Percentiles rank a stretch among this genome's conserved stretches.
These are phyloP conservation scores for Rhodotorula sp. DNA, from an alignment of 1,284 basidiomycete genomes.

Conservation along the genomic window DNA sequence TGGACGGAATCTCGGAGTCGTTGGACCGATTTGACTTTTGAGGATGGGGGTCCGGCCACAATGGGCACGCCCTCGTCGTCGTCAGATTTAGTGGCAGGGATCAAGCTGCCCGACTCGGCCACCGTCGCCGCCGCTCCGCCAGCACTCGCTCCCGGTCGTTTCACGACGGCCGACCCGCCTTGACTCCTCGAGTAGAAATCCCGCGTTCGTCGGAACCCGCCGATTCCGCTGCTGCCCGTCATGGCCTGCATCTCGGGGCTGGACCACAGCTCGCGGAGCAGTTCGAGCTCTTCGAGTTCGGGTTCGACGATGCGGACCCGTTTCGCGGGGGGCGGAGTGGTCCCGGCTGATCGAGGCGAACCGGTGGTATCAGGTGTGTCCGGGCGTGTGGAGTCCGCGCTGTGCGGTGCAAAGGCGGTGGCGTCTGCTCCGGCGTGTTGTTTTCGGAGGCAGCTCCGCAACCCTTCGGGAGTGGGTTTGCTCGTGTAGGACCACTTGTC, in stretches of 20 bases:
- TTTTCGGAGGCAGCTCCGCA: constrained; percentile 15
- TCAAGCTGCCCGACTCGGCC: not conserved
- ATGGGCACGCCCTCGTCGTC: not conserved
- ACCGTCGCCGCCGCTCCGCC: not conserved
- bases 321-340: not conserved
- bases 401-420: not conserved
- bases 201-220: constrained; percentile 26
- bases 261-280: constrained; percentile 17
- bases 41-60: not conserved
- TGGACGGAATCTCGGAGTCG: not conserved
- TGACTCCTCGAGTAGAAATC: constrained; percentile 23
- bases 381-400: too few relatives aligned
- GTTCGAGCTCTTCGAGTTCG: constrained; percentile 18
- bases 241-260: constrained; percentile 17
- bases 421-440: not conserved
- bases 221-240: constrained; percentile 22
- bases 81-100: constrained; percentile 1
- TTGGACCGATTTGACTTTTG: not conserved
- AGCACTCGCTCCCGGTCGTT: not conserved
- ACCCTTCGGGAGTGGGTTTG: constrained; percentile 3
- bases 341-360: not conserved
- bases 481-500: constrained; percentile 2
- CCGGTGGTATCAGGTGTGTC: too few relatives aligned
- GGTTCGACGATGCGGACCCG: constrained; percentile 26
- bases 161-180: constrained; percentile 17